Evolutionary conservation across 352 stramenopile genomes (phyloP).

Genomic region (Globisporangium radiosum): DNA sequence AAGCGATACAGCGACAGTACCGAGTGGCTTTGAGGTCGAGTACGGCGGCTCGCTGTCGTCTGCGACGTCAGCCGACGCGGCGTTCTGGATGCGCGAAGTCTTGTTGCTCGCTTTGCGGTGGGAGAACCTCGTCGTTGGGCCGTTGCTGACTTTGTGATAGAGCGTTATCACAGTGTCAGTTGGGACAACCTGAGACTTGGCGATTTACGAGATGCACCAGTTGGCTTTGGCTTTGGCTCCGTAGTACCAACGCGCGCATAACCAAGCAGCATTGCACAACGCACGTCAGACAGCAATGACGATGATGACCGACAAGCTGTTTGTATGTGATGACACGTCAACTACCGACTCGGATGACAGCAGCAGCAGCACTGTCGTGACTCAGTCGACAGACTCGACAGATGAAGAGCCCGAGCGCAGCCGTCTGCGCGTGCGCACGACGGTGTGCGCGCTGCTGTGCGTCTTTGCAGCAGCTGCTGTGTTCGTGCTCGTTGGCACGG

Average conservation of each 20-base stretch:
- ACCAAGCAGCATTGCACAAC: too few species aligned
- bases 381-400: neutral
- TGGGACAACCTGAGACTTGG: neutral
- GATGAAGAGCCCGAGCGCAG: neutral
- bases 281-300: too few species aligned
- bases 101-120: conserved; percentile 42
- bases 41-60: conserved; percentile 45
- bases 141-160: conserved; percentile 37
- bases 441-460: neutral
- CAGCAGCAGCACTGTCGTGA: neutral
- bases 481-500: too few species aligned
- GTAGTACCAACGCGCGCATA: too few species aligned
- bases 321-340: too few species aligned
- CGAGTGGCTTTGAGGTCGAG: conserved; percentile 43
- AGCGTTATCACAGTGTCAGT: too few species aligned
- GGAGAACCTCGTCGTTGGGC: conserved; percentile 47
- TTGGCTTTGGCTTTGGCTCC: too few species aligned
- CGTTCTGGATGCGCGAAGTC: conserved; percentile 59
- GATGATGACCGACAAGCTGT: too few species aligned
- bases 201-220: conserved; percentile 1
- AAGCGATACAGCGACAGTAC: conserved; percentile 14
- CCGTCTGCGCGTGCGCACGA: neutral
- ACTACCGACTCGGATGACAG: too few species aligned
- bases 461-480: too few species aligned
- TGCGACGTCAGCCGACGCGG: conserved; percentile 28